These are phyloP conservation scores for Ganoderma boninense DNA, from an alignment of 1,284 basidiomycete species.

Conservation along the genomic window DNA sequence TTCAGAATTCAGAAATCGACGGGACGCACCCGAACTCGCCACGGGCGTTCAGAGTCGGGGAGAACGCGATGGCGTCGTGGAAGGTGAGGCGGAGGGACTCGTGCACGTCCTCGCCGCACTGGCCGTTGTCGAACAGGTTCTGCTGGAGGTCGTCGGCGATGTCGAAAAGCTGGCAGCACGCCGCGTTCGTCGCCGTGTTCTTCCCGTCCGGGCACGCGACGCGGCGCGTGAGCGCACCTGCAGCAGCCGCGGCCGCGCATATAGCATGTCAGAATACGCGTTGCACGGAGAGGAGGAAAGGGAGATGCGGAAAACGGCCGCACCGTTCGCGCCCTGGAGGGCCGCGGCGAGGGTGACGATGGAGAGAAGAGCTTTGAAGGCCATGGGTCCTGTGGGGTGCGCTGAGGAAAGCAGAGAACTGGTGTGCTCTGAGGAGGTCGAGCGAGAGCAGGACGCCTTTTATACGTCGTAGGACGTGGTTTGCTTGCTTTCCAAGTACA, in stretches of 20 bases:
- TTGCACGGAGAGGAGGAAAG: not conserved
- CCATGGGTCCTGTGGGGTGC: conserved; percentile 20
- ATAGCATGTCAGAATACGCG: not conserved
- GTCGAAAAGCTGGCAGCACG: conserved; percentile 49
- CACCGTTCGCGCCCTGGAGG: conserved; percentile 31
- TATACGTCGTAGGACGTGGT: conserved; percentile 17
- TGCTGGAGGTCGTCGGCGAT: conserved; percentile 47
- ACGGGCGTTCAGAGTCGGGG: conserved; percentile 27
- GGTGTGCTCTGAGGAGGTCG: conserved; percentile 12
- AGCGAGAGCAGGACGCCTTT: conserved; percentile 1
- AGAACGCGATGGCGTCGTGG: conserved; percentile 43
- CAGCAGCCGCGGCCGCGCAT: not conserved
- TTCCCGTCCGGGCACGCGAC: conserved; percentile 36
- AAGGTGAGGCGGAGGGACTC: conserved; percentile 44
- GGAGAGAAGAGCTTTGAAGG: conserved; percentile 28
- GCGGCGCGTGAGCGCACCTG: conserved; percentile 35
- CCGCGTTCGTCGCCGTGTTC: conserved; percentile 45
- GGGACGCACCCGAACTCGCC: conserved; percentile 32
- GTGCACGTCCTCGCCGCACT: conserved; percentile 40
- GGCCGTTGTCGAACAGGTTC: conserved; percentile 45
- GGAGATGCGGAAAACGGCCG: not conserved
- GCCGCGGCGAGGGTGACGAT: conserved; percentile 28
- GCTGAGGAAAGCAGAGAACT: conserved; percentile 13
- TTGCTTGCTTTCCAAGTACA: not conserved
- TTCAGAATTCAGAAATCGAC: too few species aligned